Conservation (phyloP, 1,284 basidiomycete genomes). For the Sporisorium graminicola region DNA sequence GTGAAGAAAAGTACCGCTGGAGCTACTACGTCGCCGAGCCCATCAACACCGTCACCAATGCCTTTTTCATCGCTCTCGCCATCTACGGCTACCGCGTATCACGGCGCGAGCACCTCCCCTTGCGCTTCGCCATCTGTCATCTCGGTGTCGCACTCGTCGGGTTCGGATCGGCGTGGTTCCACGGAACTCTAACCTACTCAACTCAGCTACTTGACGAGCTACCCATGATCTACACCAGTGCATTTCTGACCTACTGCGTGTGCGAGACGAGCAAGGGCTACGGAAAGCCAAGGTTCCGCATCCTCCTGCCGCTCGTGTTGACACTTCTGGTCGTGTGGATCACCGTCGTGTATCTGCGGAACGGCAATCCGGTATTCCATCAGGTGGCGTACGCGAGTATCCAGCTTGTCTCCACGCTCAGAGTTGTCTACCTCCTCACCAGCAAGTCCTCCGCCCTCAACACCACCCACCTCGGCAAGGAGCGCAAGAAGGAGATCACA, state of each 20-base stretch:
- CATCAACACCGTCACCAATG: conserved; percentile 70
- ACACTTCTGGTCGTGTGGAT: conserved; percentile 47
- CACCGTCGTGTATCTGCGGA: conserved; percentile 69
- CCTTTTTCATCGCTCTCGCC: conserved; percentile 71
- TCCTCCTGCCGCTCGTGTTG: conserved; percentile 43
- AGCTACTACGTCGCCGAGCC: conserved; percentile 65
- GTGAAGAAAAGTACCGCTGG: conserved; percentile 64
- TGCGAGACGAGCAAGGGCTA: conserved; percentile 54
- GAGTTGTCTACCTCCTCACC: conserved; percentile 65
- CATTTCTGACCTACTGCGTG: conserved; percentile 58
- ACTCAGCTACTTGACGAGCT: conserved; percentile 68
- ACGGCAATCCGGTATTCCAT: conserved; percentile 74
- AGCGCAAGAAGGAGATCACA: conserved; percentile 23
- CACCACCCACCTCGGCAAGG: conserved; percentile 13
- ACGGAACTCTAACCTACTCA: conserved; percentile 64
- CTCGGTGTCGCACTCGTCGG: conserved; percentile 61
- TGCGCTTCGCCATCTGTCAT: conserved; percentile 54
- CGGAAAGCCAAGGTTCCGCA: conserved; percentile 29
- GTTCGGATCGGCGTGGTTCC: conserved; percentile 61
- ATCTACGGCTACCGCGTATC: conserved; percentile 67
- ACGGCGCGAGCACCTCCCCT: conserved; percentile 40
- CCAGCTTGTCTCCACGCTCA: conserved; percentile 64
- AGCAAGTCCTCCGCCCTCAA: conserved; percentile 36
- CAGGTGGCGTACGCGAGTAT: conserved; percentile 73
- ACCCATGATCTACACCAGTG: conserved; percentile 68